Percentiles rank a stretch among this genome's conserved stretches.
Evolutionary conservation across 1,139 yeast species (phyloP).

Genomic region (Kurtzmaniella quercitrusa): DNA sequence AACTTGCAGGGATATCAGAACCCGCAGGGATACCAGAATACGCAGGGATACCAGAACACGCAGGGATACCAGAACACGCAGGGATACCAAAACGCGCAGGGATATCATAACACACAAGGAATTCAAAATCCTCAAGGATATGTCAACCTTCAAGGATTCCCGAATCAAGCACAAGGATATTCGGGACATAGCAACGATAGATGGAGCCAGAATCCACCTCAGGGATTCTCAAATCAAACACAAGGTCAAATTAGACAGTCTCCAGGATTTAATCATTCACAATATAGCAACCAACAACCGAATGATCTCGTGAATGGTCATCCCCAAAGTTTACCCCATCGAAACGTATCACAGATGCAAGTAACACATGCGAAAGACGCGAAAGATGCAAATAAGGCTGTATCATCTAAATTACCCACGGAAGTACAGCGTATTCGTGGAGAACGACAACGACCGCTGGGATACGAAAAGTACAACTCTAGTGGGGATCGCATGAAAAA

Average conservation of each 20-base stretch:
- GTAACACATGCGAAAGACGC: background rate
- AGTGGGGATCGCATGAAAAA: no score
- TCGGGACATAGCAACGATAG: no score
- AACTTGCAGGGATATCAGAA: no score
- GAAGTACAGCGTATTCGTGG: conserved; percentile 1
- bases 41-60: no score
- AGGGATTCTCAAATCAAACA: background rate
- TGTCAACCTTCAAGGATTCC: background rate
- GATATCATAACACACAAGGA: background rate
- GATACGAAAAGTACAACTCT: background rate
- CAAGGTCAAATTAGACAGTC: no score
- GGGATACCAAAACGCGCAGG: background rate
- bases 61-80: no score
- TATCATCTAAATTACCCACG: background rate
- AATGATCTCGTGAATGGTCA: no score
- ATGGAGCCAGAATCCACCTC: no score
- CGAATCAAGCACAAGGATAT: background rate
- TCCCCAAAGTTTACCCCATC: background rate
- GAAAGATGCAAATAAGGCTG: no score
- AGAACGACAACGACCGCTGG: background rate
- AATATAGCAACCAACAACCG: no score
- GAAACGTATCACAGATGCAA: background rate
- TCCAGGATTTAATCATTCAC: background rate
- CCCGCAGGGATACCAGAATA: no score
- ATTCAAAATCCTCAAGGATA: background rate